A percentile compares a stretch with the other conserved stretches of the same genome.
Conservation (phyloP, 1,139 yeast species). For the Protomyces gravidus region DNA sequence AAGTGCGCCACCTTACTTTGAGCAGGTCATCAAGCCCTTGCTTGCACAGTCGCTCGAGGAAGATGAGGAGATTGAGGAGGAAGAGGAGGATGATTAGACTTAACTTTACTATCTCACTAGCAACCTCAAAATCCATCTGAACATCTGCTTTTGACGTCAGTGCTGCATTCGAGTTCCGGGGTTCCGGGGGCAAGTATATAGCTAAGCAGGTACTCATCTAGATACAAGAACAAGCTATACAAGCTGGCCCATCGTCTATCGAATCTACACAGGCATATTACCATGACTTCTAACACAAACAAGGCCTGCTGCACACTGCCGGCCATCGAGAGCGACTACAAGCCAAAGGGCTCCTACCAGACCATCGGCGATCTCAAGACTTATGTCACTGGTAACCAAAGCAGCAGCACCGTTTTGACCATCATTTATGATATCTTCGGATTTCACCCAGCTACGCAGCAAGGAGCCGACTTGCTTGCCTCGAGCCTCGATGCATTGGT, state of each 20-base stretch:
- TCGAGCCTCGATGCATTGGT: slow-evolving; percentile 31
- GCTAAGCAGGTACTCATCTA: too few species aligned
- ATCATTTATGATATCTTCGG: slow-evolving; percentile 33
- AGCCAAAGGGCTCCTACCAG: slow-evolving; percentile 23
- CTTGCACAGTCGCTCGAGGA: slow-evolving; percentile 41
- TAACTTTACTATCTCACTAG: too few species aligned
- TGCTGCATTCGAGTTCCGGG: too few species aligned
- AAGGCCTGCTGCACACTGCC: slow-evolving; percentile 27
- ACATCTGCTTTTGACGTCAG: too few species aligned
- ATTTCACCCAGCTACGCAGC: slow-evolving; percentile 32
- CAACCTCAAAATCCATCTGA: too few species aligned
- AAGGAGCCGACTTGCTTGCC: slow-evolving; percentile 34
- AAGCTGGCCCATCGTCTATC: too few species aligned
- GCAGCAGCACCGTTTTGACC: slow-evolving; percentile 9
- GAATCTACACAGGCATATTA: too few species aligned
- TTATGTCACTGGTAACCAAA: slow-evolving; percentile 17
- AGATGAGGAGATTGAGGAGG: slow-evolving; percentile 33
- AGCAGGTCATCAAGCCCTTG: slow-evolving; percentile 44
- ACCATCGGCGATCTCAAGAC: slow-evolving; percentile 28
- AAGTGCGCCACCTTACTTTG: slow-evolving; percentile 44
- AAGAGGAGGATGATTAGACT: slow-evolving; percentile 19
- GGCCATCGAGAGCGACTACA: slow-evolving; percentile 15
- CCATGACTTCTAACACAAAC: slow-evolving; percentile 25
- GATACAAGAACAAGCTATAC: too few species aligned
- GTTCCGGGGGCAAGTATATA: too few species aligned